Conservation (phyloP, 2,329 filamentous ascomycete species). For the Aureobasidium sp. region DNA sequence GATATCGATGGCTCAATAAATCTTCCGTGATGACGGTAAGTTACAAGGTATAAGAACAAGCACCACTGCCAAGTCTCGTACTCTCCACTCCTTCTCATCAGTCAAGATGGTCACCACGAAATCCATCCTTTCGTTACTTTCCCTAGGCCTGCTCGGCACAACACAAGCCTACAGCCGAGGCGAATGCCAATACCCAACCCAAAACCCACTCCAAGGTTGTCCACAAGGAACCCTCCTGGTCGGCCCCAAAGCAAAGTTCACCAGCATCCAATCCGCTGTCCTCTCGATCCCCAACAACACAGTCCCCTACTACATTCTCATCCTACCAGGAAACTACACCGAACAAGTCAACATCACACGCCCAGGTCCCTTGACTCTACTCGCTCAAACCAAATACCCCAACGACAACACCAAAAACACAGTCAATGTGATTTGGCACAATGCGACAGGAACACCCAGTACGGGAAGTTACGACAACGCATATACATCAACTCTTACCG, state of each 20-base stretch:
- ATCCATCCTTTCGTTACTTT: slow-evolving; percentile 10
- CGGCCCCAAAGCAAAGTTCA: slow-evolving; percentile 29
- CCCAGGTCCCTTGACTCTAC: slow-evolving; percentile 64
- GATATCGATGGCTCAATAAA: background rate
- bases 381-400: slow-evolving; percentile 62
- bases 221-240: slow-evolving; percentile 38
- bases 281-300: slow-evolving; percentile 51
- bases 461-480: slow-evolving; percentile 63
- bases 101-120: slow-evolving; percentile 6
- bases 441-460: slow-evolving; percentile 55
- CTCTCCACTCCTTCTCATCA: background rate
- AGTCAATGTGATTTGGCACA: slow-evolving; percentile 66
- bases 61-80: slow-evolving; percentile 18
- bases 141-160: slow-evolving; percentile 4
- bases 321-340: slow-evolving; percentile 66
- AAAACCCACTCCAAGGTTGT: slow-evolving; percentile 43
- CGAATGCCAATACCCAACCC: slow-evolving; percentile 42
- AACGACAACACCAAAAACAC: slow-evolving; percentile 52
- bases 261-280: slow-evolving; percentile 54
- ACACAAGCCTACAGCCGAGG: slow-evolving; percentile 22
- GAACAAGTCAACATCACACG: slow-evolving; percentile 74
- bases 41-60: slow-evolving; percentile 7
- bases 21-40: background rate
- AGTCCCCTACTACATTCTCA: slow-evolving; percentile 60
- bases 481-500: slow-evolving; percentile 66